Conservation (phyloP, 73 alveolate genomes). For the Uronychia setigera region DNA sequence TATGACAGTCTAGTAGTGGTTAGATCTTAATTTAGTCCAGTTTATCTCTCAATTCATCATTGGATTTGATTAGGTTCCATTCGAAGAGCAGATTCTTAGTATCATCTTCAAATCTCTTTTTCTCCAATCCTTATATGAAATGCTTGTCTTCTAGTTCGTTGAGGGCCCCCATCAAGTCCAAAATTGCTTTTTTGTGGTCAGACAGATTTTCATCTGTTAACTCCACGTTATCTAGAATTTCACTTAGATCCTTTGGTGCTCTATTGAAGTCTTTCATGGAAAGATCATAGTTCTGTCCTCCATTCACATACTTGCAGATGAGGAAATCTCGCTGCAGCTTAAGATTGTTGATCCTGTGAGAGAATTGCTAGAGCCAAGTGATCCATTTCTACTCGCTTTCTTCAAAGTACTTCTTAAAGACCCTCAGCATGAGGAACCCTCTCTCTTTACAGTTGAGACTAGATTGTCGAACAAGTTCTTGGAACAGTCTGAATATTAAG, state of each 20-base stretch:
- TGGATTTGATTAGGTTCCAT: not conserved
- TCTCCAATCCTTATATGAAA: slow-evolving; percentile 16
- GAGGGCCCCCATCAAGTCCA: slow-evolving; percentile 11
- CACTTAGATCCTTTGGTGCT: slow-evolving; percentile 3
- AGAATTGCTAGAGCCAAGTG: not conserved
- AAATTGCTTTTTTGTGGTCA: slow-evolving; percentile 18
- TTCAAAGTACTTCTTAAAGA: slow-evolving; percentile 21
- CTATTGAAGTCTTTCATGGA: not conserved
- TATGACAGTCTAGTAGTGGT: not conserved
- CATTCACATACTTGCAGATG: not conserved
- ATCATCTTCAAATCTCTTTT: not conserved
- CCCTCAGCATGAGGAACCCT: slow-evolving; percentile 14
- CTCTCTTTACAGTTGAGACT: slow-evolving; percentile 5
- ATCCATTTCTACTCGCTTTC: slow-evolving; percentile 35
- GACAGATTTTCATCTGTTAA: slow-evolving; percentile 20
- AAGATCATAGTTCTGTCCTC: not conserved
- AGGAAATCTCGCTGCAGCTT: slow-evolving; percentile 17
- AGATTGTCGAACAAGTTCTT: slow-evolving; percentile 37
- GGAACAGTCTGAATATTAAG: not conserved
- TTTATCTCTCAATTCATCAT: not conserved
- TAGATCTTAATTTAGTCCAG: not conserved
- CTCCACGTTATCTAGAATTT: not conserved
- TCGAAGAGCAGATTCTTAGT: not conserved
- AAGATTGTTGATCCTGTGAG: not conserved
- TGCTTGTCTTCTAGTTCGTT: slow-evolving; percentile 33